phyloP scores from a whole-genome alignment of 345 rosid species.

The Dipteronia sinensis region DNA sequence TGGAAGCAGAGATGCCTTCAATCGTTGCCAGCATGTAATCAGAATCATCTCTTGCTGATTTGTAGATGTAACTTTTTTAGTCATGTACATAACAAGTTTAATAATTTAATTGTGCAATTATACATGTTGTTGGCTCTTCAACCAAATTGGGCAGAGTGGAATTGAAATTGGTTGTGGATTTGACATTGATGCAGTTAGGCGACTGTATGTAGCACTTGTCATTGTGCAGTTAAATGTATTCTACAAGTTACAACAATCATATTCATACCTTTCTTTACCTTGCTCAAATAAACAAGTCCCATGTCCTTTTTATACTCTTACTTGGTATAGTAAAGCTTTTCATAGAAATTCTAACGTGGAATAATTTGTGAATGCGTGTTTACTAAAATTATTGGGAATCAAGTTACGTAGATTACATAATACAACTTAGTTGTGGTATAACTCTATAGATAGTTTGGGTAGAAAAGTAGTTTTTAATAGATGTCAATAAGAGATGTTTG shows the following conservation, averaged over 20 bases:
- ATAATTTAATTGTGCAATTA: slow-evolving; percentile 24
- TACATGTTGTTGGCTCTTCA: not conserved
- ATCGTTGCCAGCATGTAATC: slow-evolving; percentile 87
- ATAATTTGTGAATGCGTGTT: no score
- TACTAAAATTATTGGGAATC: no score
- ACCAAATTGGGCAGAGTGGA: not conserved
- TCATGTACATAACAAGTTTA: slow-evolving; percentile 55
- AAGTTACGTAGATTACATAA: no score
- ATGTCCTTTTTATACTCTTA: not conserved
- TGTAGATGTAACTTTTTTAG: slow-evolving; percentile 40
- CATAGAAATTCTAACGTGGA: no score
- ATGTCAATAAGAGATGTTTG: no score
- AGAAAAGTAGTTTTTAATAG: no score
- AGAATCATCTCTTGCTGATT: slow-evolving; percentile 5
- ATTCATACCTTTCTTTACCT: not conserved
- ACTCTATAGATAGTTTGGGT: no score
- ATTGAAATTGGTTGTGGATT: not conserved
- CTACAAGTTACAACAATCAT: not conserved
- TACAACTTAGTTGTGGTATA: no score
- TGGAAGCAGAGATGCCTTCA: slow-evolving; percentile 72
- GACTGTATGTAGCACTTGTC: not conserved
- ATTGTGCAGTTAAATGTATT: not conserved
- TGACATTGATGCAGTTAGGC: not conserved
- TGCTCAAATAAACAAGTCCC: not conserved
- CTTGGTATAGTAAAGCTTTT: no score